Evolutionary conservation across 495 filamentous ascomycete species (phyloP), one percentile per base, ranked within the genome.

Genomic region (Letharia columbiana): DNA sequence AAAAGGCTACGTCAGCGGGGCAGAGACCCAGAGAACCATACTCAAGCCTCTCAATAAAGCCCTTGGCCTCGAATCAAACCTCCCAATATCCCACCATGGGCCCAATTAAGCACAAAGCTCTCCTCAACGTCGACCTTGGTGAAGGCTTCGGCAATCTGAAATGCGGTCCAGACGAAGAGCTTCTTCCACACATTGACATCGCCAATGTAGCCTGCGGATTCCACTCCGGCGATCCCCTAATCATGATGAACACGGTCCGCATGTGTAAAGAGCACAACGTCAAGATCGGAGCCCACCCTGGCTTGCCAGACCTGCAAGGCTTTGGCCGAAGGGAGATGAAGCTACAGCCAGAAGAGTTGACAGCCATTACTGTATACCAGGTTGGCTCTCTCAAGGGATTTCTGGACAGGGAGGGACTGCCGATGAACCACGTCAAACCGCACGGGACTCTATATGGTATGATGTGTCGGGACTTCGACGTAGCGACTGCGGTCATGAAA

Each of bases 181-280:
- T 87, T 20, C 80, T 87, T 41, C 80, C 80, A 33, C 68, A 82
- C 60, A 81, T 87, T 67, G 84, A 86, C 66, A 78, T 82, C 65
- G 85, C 85, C n/a, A 87, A 88, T 67, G 69, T 87, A 13, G 85
- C 85, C 5, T 87, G 85, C 69, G 85, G 83, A 8, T 86, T 86
- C 69, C 85, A 86, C 66, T 81, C 78, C 57, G 76, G 84, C 31
- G 83, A 87, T 66, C 84, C 85, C 4, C 67, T 84, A 1, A 83
- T 85, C 62, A 88, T 88, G 84, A 71, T 77, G 50, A 74, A 83
- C 60, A 86, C 84, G 6, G 82, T 87, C 20, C 75, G 76, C 7
- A 70, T 76, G 28, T 85, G 83, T 71, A 87, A 85, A 72, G 66
- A 76, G 50, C 81, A 84, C 68, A 73, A 75, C 62, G 77, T 87